Evolutionary conservation across 169 alveolate species (phyloP), one percentile per base, ranked within the genome.

Genomic region (Eimeria mitis): DNA sequence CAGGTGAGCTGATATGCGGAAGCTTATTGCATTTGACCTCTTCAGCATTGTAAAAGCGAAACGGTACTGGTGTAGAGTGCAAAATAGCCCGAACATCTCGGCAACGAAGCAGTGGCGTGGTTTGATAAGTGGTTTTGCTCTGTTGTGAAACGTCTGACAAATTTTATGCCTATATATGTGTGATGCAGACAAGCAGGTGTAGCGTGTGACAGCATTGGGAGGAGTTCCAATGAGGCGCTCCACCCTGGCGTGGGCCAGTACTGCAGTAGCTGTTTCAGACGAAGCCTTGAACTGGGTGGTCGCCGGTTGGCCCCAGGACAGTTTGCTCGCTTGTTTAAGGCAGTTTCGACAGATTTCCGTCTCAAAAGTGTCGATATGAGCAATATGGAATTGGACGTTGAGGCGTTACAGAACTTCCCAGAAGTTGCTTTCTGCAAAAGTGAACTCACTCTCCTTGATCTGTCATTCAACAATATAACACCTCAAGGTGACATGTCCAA

Each of bases 181-280:
- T 59, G 71, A 5, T 54, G 59, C 94, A 87, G 94, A 31, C 78
- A 44, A 44, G 94, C 68, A 1, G 94, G 94, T 1, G 68, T 87
- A 49, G 94, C 79, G 9, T 87, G 94, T 21, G 54, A 65, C 52
- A 87, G 83, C 40, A 63, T 87, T 65, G 94, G 68, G 47, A 56
- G 94, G 8, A 65, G 68, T 42, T 25, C 56, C 44, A 61, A 61
- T 63, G 94, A 87, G 81, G 83, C 70, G 13, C 81, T 87, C 49
- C 94, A 87, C 34, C 94, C 94, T 11, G 94, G 94, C 14, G 94
- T 87, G 54, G 94, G 94, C 71, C 94, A 87, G 65, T 87, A 87
- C 83, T 87, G 94, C 83, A 87, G 63, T 59, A 87, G 94, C 68
- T 87, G 94, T 68, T 87, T 87, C 65, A 87, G 94, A 44, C 25